Evolutionary conservation across 1,139 yeast species (phyloP).

Genomic region (Pichia sp.): DNA sequence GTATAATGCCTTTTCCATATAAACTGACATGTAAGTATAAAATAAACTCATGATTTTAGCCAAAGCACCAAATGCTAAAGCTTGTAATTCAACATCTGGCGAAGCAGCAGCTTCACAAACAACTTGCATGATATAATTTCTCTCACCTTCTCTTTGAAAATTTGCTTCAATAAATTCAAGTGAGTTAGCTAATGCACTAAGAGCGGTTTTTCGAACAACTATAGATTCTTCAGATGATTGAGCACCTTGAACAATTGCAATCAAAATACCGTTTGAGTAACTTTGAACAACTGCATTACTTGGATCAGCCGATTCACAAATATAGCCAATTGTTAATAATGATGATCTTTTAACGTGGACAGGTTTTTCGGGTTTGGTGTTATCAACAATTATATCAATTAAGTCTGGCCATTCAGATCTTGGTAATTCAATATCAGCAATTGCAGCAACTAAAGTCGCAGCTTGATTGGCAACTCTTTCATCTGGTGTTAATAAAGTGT

Average conservation of each 20-base stretch:
- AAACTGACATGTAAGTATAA: slow-evolving; percentile 82
- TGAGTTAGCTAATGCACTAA: slow-evolving; percentile 86
- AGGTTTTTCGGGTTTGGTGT: slow-evolving; percentile 73
- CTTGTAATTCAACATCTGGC: slow-evolving; percentile 72
- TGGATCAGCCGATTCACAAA: slow-evolving; percentile 92
- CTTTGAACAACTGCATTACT: slow-evolving; percentile 69
- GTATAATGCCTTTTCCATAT: slow-evolving; percentile 95
- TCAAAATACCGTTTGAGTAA: slow-evolving; percentile 86
- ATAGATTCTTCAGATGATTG: slow-evolving; percentile 70
- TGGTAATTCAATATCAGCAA: slow-evolving; percentile 92
- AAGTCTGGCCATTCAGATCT: slow-evolving; percentile 82
- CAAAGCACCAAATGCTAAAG: slow-evolving; percentile 92
- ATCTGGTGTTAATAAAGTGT: slow-evolving; percentile 58
- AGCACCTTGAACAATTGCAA: slow-evolving; percentile 96
- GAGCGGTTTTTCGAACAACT: slow-evolving; percentile 79
- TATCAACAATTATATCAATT: slow-evolving; percentile 74
- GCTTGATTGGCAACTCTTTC: slow-evolving; percentile 81
- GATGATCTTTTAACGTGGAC: slow-evolving; percentile 81
- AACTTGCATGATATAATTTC: slow-evolving; percentile 96
- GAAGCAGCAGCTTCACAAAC: slow-evolving; percentile 98
- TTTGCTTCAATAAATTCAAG: slow-evolving; percentile 82
- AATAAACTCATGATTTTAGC: slow-evolving; percentile 88
- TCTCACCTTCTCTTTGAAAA: slow-evolving; percentile 88
- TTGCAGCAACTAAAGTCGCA: slow-evolving; percentile 93
- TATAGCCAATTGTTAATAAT: slow-evolving; percentile 83